These are phyloP conservation scores for Fraxinus excelsior DNA, from an alignment of 257 asterid genomes.

Conservation along the genomic window DNA sequence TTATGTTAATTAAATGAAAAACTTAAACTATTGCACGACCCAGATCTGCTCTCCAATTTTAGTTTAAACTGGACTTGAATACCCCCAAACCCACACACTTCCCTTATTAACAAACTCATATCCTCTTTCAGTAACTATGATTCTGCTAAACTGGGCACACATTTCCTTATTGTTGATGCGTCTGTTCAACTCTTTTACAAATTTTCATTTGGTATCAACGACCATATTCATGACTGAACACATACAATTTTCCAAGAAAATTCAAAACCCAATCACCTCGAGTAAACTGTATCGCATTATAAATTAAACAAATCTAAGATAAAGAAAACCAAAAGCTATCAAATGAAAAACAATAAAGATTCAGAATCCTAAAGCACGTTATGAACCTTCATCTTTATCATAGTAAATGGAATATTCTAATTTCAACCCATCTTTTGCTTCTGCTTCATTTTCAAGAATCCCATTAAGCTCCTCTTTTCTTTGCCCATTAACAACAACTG, in stretches of 20 bases:
- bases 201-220: too few species aligned
- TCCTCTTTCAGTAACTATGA: conserved; percentile 9
- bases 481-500: neutral
- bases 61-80: neutral
- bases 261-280: conserved; percentile 5
- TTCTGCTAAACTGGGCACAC: too few species aligned
- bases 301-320: neutral
- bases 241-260: neutral
- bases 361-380: too few species aligned
- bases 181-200: too few species aligned
- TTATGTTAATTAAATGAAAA: conserved; percentile 4
- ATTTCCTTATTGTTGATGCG: too few species aligned
- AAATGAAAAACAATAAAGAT: too few species aligned
- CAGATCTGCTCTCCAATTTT: conserved; percentile 28
- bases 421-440: neutral
- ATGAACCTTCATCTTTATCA: neutral
- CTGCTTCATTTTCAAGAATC: neutral
- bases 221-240: too few species aligned
- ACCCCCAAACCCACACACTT: neutral
- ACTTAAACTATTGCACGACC: conserved; percentile 11
- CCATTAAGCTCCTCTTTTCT: neutral
- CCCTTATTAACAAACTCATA: neutral
- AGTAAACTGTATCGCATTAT: neutral
- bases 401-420: neutral
- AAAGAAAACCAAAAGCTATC: neutral